Evolutionary conservation across 805 yeast genomes (phyloP), one percentile per base, ranked within the genome.

Genomic region (Wickerhamomyces sydowiorum): DNA sequence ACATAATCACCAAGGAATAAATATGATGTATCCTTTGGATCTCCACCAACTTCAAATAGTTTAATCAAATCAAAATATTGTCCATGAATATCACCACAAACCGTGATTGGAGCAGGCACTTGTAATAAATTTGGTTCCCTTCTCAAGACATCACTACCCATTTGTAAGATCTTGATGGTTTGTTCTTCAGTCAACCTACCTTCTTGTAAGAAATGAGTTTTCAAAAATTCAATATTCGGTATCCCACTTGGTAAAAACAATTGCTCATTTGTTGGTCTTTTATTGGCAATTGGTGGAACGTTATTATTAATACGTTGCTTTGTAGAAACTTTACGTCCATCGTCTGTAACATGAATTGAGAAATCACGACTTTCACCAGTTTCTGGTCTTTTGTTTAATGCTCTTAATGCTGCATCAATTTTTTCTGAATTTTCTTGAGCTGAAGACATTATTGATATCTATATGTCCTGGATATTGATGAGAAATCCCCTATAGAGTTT

Each of bases 41-140:
- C 81, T 2, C 98, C 98, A 31, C 96, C 96, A 15, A 89, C 91
- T 59, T 91, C 97, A 57, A 91, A 86, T 35, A 91, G 67, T 62
- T 90, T 89, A 77, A 90, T 72, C 52, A 91, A 70, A 62, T 91
- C 99, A 61, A 76, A 90, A 61, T 77, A 88, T 62, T 91, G 98
- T 15, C 99, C 99, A 63, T 91, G 98, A n/a, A 90, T 75, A 64
- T 91, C 98, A 43, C 99, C 99, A 66, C 97, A 89, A 3, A 91
- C 89, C 0, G 96, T 90, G 3, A 91, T 86, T 1, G 98, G 99
- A 0, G 96, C 95, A 3, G 89, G 90, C 2, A 93, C 84, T 17
- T 73, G 72, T 39, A 91, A 66, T 52, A 91, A 59, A 53, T 86
- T 91, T 6, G 96, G 95, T 56, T 91, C 98, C 30, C 64, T 59